Evolutionary conservation across 2,329 filamentous ascomycete genomes (phyloP).

Genomic region (Phaeosphaeriaceae sp.): DNA sequence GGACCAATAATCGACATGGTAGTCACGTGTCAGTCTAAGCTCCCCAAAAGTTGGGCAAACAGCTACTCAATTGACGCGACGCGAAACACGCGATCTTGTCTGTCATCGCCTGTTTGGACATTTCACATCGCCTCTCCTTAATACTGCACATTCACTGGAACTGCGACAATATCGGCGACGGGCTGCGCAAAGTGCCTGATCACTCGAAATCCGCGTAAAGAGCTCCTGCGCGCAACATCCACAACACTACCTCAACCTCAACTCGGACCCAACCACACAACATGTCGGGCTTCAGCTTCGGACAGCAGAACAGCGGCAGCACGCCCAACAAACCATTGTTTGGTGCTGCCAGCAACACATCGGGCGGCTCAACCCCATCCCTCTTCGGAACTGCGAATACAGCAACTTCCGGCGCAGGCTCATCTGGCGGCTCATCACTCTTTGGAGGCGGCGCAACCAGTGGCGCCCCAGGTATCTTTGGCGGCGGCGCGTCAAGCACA

Average conservation of each 20-base stretch:
- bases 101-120: slow-evolving; percentile 11
- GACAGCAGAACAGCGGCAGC: slow-evolving; percentile 26
- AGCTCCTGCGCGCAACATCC: slow-evolving; percentile 18
- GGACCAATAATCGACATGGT: slow-evolving; percentile 8
- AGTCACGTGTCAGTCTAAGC: slow-evolving; percentile 30
- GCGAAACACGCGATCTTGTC: slow-evolving; percentile 20
- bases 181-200: not conserved
- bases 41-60: slow-evolving; percentile 12
- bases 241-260: slow-evolving; percentile 6
- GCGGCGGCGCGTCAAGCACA: slow-evolving; percentile 32
- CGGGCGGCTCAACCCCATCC: slow-evolving; percentile 29
- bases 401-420: slow-evolving; percentile 22
- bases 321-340: slow-evolving; percentile 44
- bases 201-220: slow-evolving; percentile 16
- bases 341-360: slow-evolving; percentile 26
- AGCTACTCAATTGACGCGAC: slow-evolving; percentile 29
- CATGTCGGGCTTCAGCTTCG: slow-evolving; percentile 47
- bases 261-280: slow-evolving; percentile 14
- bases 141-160: not conserved
- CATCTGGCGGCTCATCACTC: slow-evolving; percentile 19
- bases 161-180: not conserved
- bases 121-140: slow-evolving; percentile 1
- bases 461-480: slow-evolving; percentile 32
- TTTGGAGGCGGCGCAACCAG: slow-evolving; percentile 20
- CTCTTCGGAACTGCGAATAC: slow-evolving; percentile 36